Percentiles rank a stretch among this genome's conserved stretches.
Evolutionary conservation across 2,329 filamentous ascomycete genomes (phyloP).

Genomic region (Lachnellula occidentalis): DNA sequence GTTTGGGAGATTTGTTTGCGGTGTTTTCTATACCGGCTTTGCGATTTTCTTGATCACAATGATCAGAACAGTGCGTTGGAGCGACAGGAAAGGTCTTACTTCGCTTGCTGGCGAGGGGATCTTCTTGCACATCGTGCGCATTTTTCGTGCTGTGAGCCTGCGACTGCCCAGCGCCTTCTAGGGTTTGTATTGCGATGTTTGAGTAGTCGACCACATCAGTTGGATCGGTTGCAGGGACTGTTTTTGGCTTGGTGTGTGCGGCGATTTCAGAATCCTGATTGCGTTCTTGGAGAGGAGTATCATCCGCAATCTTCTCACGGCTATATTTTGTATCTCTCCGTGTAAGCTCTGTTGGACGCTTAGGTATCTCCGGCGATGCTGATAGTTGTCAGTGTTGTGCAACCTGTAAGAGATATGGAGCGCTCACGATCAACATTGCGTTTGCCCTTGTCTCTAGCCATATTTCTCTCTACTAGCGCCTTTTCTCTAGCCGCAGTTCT

Average conservation of each 20-base stretch:
- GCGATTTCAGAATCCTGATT: background rate
- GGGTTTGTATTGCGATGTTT: conserved; percentile 8
- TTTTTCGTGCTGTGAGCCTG: background rate
- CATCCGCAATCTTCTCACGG: background rate
- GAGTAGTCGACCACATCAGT: background rate
- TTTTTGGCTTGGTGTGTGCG: background rate
- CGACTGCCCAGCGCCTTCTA: background rate
- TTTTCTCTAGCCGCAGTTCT: background rate
- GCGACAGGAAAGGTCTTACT: conserved; percentile 10
- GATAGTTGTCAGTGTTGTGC: background rate
- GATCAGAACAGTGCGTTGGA: conserved; percentile 3
- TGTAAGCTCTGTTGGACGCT: too few species aligned
- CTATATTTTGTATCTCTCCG: background rate
- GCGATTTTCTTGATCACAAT: too few species aligned
- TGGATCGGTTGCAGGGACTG: background rate
- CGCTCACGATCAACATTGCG: background rate
- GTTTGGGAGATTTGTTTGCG: conserved; percentile 1
- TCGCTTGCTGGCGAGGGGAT: background rate
- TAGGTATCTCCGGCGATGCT: background rate
- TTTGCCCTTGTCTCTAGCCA: too few species aligned
- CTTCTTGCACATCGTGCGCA: background rate
- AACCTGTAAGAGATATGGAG: background rate
- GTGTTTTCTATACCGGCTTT: background rate
- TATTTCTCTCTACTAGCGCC: background rate
- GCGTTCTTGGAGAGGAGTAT: background rate